These are phyloP conservation scores for Clonostachys sp. DNA, from an alignment of 2,329 filamentous ascomycete genomes.

Conservation along the genomic window DNA sequence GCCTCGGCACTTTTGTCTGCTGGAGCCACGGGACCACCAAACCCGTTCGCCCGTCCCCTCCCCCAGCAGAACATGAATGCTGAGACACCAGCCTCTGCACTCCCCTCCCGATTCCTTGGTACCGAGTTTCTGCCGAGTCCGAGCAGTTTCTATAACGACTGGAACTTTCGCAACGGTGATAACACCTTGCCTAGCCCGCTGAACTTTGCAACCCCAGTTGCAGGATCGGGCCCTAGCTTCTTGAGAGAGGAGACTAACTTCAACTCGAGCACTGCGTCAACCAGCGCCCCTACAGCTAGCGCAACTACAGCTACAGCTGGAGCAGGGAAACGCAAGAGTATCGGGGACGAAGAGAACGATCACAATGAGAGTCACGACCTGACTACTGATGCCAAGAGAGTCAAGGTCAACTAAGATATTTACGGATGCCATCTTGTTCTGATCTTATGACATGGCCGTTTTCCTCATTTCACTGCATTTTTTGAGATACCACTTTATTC, in stretches of 20 bases:
- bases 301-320: slow-evolving; percentile 7
- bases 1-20: slow-evolving; percentile 82
- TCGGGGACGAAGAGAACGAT: slow-evolving; percentile 38
- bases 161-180: slow-evolving; percentile 72
- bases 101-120: slow-evolving; percentile 87
- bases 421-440: slow-evolving; percentile 1
- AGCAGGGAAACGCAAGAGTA: slow-evolving; percentile 51
- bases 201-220: slow-evolving; percentile 82
- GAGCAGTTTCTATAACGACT: slow-evolving; percentile 88
- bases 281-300: slow-evolving; percentile 3
- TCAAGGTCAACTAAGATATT: slow-evolving; percentile 40
- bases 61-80: slow-evolving; percentile 60
- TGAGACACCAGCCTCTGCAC: slow-evolving; percentile 79
- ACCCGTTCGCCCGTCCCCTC: slow-evolving; percentile 87
- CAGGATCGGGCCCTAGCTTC: slow-evolving; percentile 58
- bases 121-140: slow-evolving; percentile 86
- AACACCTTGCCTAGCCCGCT: slow-evolving; percentile 90
- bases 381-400: slow-evolving; percentile 44
- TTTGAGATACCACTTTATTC: slow-evolving; percentile 4
- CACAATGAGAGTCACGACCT: slow-evolving; percentile 33
- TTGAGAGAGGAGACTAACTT: slow-evolving; percentile 45
- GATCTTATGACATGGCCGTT: not conserved
- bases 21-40: slow-evolving; percentile 86
- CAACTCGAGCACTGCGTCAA: slow-evolving; percentile 9
- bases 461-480: slow-evolving; percentile 1